phyloP scores from a whole-genome alignment of 129 eudicot species.

The Ambrosia trifida region DNA sequence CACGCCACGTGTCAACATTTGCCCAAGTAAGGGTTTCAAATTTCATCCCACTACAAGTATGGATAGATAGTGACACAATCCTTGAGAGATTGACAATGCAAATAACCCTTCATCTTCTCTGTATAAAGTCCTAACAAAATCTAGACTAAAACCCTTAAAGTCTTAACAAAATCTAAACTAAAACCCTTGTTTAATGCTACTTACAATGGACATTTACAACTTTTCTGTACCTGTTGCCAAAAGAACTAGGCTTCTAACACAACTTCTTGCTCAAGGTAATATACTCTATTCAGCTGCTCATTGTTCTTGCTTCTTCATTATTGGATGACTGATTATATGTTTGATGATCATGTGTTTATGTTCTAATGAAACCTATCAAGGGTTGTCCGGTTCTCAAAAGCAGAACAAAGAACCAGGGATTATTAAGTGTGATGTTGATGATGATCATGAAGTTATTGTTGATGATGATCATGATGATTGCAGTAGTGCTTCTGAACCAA shows the following conservation, averaged over 20 bases:
- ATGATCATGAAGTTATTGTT: conserved; percentile 28
- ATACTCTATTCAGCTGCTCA: too few relatives aligned
- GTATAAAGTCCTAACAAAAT: too few relatives aligned
- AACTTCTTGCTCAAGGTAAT: conserved; percentile 1
- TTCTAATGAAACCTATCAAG: background rate
- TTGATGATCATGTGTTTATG: background rate
- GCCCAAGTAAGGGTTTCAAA: too few relatives aligned
- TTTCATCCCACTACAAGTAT: too few relatives aligned
- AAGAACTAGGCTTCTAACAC: conserved; percentile 31
- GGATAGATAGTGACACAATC: too few relatives aligned
- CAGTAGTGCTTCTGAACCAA: conserved; percentile 7
- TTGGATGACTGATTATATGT: background rate
- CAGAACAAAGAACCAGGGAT: background rate
- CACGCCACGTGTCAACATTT: too few relatives aligned
- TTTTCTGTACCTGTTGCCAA: conserved; percentile 21
- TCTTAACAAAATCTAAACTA: too few relatives aligned
- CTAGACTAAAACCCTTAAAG: too few relatives aligned
- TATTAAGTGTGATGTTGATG: too few relatives aligned
- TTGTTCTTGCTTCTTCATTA: background rate
- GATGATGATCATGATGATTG: conserved; percentile 1
- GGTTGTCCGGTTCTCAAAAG: conserved; percentile 11
- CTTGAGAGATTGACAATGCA: too few relatives aligned
- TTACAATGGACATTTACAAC: background rate
- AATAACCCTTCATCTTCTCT: too few relatives aligned
- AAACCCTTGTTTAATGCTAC: background rate